Evolutionary conservation across 176 grass and related monocot genomes (phyloP).

Genomic region (Avena eriantha): DNA sequence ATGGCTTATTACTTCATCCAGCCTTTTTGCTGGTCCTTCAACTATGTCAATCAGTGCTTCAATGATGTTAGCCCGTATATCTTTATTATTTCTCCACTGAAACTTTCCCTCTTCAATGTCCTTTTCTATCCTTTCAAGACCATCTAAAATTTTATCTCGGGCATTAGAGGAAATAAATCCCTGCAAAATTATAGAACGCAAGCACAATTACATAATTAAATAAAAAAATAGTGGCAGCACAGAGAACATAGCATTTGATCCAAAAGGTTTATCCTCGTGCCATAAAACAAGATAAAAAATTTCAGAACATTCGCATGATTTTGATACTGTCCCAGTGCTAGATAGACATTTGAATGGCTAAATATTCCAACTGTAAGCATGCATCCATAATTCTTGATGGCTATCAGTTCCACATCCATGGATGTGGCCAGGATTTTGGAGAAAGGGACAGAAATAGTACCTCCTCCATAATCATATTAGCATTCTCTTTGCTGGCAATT

Average conservation of each 20-base stretch:
- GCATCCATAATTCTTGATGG: not conserved
- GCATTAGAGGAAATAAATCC: slow-evolving; percentile 12
- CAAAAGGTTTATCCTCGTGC: not conserved
- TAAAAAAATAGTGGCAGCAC: not conserved
- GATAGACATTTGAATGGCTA: not conserved
- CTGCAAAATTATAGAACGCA: not conserved
- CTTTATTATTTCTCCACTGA: slow-evolving; percentile 20
- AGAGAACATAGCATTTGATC: not conserved
- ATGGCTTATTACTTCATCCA: slow-evolving; percentile 31
- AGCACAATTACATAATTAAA: not conserved
- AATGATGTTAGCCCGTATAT: slow-evolving; percentile 23
- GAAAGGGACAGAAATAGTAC: not conserved
- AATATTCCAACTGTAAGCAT: not conserved
- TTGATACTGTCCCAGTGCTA: not conserved
- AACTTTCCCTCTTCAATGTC: slow-evolving; percentile 12
- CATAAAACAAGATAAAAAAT: not conserved
- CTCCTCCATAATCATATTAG: slow-evolving; percentile 31
- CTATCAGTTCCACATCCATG: slow-evolving; percentile 8
- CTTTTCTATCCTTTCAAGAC: slow-evolving; percentile 28
- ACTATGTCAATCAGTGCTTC: slow-evolving; percentile 9
- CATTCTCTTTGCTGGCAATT: slow-evolving; percentile 19
- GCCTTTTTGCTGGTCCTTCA: slow-evolving; percentile 22
- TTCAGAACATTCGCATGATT: not conserved
- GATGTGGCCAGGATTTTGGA: not conserved
- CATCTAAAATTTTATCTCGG: slow-evolving; percentile 10